Evolutionary conservation across 2,329 filamentous ascomycete genomes (phyloP).

Genomic region (Lecanicillium sp.): DNA sequence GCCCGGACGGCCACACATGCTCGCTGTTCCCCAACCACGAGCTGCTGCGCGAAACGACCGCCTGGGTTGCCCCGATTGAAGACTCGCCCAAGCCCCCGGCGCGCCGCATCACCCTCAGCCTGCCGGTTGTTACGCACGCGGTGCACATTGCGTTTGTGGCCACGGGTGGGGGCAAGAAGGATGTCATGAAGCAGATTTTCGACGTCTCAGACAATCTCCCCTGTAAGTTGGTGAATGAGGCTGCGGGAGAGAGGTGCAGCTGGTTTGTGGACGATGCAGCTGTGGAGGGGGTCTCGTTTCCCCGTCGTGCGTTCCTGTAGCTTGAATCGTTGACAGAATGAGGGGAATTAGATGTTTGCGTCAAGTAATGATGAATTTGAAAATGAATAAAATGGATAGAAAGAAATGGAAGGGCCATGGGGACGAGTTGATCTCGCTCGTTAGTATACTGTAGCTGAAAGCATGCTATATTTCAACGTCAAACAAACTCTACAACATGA

Average conservation of each 20-base stretch:
- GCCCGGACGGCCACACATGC: conserved; percentile 95
- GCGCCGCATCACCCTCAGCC: conserved; percentile 80
- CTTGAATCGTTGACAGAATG: neutral
- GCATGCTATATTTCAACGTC: too few species aligned
- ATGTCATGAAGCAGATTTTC: conserved; percentile 87
- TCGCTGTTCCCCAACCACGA: conserved; percentile 87
- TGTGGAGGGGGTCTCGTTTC: conserved; percentile 76
- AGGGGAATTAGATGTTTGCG: neutral
- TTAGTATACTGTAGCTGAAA: too few species aligned
- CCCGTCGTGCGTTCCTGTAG: conserved; percentile 58
- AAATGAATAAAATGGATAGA: neutral
- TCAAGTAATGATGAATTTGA: neutral
- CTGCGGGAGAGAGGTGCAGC: conserved; percentile 74
- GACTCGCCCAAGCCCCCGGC: conserved; percentile 94
- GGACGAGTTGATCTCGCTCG: too few species aligned
- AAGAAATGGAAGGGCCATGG: too few species aligned
- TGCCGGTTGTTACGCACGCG: conserved; percentile 84
- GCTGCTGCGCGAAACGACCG: conserved; percentile 69
- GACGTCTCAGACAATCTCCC: conserved; percentile 70
- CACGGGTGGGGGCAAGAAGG: conserved; percentile 82
- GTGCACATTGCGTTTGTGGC: conserved; percentile 85
- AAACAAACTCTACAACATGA: too few species aligned
- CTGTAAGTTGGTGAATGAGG: conserved; percentile 80
- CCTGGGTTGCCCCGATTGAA: conserved; percentile 87
- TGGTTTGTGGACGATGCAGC: conserved; percentile 92